Base-by-base conservation (phyloP, 2,329 filamentous ascomycete species). In the Colletotrichum navitas region DNA sequence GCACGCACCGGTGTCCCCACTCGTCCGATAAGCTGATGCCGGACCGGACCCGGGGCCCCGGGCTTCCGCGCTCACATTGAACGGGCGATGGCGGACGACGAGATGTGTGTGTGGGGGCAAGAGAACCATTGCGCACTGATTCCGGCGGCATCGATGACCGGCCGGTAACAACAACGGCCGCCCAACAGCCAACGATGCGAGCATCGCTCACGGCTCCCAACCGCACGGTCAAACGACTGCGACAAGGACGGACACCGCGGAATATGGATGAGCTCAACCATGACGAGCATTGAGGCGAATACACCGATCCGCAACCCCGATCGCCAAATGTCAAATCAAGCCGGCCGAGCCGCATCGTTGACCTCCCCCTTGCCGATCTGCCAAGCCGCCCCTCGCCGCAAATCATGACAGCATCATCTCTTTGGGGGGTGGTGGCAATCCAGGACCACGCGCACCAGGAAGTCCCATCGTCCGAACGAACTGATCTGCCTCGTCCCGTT, bases 241-340 rank as follows among this genome's bases (percentile, higher is more conserved):
- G 39, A 39, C 16, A 39, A 21, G 47, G 36, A 36, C 39, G 36
- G 34, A 7, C 11, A 29, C 21, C 10, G 29, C 54, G 39, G 47
- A 52, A 18, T 24, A 52, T 6, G 7, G 21, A 24, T 12, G 39
- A 8, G n/a, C 34, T 14, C 26, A 41, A n/a, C 36, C 14, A 21
- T 39, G 5, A 1, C 29, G 26, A n/a, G 29, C 36, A 8, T 21
- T 12, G 29, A 52, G 18, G 14, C 11, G 21, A 11, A 26, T 10
- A 12, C 43, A 34, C 32, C 55, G 63, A 60, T 54, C 45, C 63
- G 26, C 34, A 41, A 26, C 26, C 26, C 18, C 58, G 58, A 60
- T 43, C 36, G n/a, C n/a, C 45, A 24, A 16, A 29, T 0, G 14
- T 41, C 55, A 26, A 41, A 32, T 18, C 58, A 32, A 60, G 39